Evolutionary conservation across 495 filamentous ascomycete species (phyloP).

Genomic region (Pseudoneurospora amorphoporcata): DNA sequence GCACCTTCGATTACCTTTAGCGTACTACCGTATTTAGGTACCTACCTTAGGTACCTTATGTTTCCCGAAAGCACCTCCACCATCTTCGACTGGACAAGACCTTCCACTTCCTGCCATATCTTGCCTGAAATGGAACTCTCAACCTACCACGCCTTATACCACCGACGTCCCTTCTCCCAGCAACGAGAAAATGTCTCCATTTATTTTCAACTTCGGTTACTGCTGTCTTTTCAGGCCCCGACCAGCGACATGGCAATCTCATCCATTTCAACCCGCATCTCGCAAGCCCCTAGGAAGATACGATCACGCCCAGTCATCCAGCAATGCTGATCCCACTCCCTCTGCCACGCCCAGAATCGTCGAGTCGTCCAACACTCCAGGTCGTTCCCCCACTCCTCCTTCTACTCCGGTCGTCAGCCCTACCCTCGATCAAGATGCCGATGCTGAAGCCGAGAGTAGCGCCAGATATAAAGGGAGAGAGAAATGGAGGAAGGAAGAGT

Average conservation of each 20-base stretch:
- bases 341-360: too few relatives aligned
- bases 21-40: neutral
- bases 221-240: neutral
- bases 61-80: neutral
- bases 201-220: neutral
- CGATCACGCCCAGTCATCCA: neutral
- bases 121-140: neutral
- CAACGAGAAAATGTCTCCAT: neutral
- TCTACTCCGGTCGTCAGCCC: too few relatives aligned
- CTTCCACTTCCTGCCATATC: neutral
- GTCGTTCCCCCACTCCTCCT: too few relatives aligned
- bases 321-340: too few relatives aligned
- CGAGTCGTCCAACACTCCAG: too few relatives aligned
- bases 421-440: too few relatives aligned
- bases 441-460: neutral
- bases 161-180: neutral
- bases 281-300: neutral
- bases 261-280: neutral
- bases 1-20: neutral
- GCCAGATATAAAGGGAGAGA: neutral
- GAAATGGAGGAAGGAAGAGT: neutral
- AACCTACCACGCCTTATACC: neutral
- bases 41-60: neutral
- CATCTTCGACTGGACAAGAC: neutral
- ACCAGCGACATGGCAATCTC: neutral